Evolutionary conservation across 2,329 filamentous ascomycete genomes (phyloP).

Genomic region (Xylaria sp.): DNA sequence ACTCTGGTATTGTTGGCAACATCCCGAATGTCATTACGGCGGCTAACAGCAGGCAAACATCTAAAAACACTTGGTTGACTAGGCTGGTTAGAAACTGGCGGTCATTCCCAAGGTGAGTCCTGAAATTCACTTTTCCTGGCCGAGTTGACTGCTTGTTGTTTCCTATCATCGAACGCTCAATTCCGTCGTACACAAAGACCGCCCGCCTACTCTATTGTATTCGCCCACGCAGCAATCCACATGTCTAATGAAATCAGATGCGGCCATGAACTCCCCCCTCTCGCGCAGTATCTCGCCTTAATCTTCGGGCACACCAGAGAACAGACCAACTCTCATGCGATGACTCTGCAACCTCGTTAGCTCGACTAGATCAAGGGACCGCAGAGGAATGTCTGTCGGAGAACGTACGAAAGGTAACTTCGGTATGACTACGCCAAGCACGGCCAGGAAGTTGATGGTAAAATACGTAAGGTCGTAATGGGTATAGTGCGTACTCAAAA

Average conservation of each 20-base stretch:
- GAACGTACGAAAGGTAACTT: constrained; percentile 89
- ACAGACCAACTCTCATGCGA: constrained; percentile 75
- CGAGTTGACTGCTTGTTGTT: constrained; percentile 25
- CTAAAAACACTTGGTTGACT: neutral
- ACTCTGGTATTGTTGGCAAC: neutral
- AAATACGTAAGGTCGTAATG: constrained; percentile 98
- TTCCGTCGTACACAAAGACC: constrained; percentile 5
- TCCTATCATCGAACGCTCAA: constrained; percentile 22
- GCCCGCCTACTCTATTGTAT: constrained; percentile 16
- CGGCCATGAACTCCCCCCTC: constrained; percentile 19
- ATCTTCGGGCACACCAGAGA: constrained; percentile 70
- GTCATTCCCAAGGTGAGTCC: constrained; percentile 6
- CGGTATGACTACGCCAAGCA: constrained; percentile 90
- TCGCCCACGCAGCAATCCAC: constrained; percentile 12
- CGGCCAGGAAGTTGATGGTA: constrained; percentile 93
- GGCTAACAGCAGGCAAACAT: neutral
- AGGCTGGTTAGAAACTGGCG: constrained; percentile 1
- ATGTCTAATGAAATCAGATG: constrained; percentile 17
- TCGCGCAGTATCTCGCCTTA: constrained; percentile 19
- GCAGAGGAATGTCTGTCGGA: neutral
- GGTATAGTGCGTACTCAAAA: constrained; percentile 97
- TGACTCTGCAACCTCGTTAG: constrained; percentile 63
- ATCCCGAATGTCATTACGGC: neutral
- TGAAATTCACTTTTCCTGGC: constrained; percentile 22
- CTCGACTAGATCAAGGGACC: constrained; percentile 14